Conservation (phyloP, 1,284 basidiomycete genomes). For the Melampsora allii-populina region DNA sequence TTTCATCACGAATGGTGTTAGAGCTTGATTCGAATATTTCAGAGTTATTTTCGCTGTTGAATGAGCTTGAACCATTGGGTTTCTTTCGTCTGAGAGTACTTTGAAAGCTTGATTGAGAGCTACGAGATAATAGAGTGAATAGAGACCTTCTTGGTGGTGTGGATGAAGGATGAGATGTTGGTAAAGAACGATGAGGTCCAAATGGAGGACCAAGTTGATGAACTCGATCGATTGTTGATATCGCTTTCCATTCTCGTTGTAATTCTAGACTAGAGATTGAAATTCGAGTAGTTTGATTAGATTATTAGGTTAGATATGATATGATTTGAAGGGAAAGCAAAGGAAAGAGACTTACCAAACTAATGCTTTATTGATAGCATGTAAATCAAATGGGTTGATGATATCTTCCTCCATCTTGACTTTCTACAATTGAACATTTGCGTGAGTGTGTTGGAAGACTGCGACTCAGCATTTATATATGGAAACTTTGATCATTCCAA, state of each 20-base stretch:
- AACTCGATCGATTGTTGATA: conserved; percentile 12
- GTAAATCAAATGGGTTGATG: conserved; percentile 2
- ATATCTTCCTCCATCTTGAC: too few relatives aligned
- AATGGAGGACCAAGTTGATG: conserved; percentile 31
- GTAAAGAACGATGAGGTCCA: not conserved
- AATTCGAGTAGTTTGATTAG: not conserved
- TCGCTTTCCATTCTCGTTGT: conserved; percentile 36
- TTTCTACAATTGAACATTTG: too few relatives aligned
- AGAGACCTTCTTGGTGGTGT: conserved; percentile 7
- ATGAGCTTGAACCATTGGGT: not conserved
- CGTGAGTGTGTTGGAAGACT: too few relatives aligned
- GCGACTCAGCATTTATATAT: too few relatives aligned
- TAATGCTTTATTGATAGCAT: conserved; percentile 25
- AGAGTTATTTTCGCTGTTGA: too few relatives aligned
- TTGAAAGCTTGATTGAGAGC: not conserved
- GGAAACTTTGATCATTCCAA: too few relatives aligned
- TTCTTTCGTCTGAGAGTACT: not conserved
- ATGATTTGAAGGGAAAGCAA: not conserved
- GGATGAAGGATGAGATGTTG: not conserved
- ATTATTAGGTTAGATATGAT: too few relatives aligned
- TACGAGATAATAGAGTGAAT: conserved; percentile 13
- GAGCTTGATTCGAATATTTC: too few relatives aligned
- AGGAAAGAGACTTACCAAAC: conserved; percentile 1
- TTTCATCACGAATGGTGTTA: not conserved
- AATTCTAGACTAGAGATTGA: conserved; percentile 12